Evolutionary conservation across 176 grass and related monocot genomes (phyloP).

Genomic region (Aegilops tauschii): DNA sequence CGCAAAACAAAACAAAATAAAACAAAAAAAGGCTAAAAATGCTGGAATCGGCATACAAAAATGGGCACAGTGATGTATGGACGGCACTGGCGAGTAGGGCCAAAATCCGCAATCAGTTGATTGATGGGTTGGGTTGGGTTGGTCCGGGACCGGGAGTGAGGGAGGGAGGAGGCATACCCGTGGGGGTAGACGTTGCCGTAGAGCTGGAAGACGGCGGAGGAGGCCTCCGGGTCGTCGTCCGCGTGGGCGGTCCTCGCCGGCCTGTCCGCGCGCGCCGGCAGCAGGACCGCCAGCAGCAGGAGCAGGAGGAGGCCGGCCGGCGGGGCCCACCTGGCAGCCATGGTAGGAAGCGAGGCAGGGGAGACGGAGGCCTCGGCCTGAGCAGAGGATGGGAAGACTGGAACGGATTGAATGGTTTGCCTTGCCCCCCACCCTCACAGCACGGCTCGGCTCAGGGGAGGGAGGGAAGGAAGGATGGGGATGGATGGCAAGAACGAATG

Average conservation of each 20-base stretch:
- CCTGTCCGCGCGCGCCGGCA: constrained; percentile 33
- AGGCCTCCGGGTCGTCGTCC: background rate
- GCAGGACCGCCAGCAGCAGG: constrained; percentile 4
- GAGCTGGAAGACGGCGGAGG: constrained; percentile 83
- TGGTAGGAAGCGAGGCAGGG: background rate
- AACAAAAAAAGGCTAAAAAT: background rate
- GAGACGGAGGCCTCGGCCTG: background rate
- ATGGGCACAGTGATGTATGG: constrained; percentile 4
- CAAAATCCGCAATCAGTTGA: constrained; percentile 29
- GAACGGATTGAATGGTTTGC: background rate
- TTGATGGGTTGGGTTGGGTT: constrained; percentile 12
- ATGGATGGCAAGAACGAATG: background rate
- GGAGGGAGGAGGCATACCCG: constrained; percentile 40
- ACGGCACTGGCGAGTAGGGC: background rate
- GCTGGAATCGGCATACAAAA: background rate
- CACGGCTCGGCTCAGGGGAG: background rate
- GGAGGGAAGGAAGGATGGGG: background rate
- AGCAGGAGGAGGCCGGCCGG: constrained; percentile 14
- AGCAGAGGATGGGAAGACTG: background rate
- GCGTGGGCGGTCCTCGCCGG: constrained; percentile 16
- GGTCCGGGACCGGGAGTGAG: background rate
- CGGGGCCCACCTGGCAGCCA: constrained; percentile 31
- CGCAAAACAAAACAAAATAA: too few relatives aligned
- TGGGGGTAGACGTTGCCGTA: constrained; percentile 80
- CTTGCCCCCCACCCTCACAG: background rate